Conservation (phyloP, 2,329 filamentous ascomycete genomes). For the Hypoxylon sp. region DNA sequence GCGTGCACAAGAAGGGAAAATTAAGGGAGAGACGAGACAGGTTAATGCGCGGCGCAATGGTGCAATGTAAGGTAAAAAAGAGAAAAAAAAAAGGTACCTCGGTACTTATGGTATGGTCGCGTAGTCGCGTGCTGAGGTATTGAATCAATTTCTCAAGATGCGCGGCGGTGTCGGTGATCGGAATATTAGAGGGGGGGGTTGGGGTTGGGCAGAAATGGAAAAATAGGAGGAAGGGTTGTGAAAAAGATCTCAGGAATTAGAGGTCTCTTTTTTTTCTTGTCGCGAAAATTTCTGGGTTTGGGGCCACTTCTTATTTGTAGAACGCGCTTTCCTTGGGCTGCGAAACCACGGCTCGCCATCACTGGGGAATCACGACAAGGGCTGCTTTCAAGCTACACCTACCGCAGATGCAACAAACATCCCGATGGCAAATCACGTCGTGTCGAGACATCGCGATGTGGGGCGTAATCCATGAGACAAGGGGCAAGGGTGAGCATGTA, state of each 20-base stretch:
- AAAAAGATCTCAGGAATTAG: slow-evolving; percentile 53
- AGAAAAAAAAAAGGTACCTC: slow-evolving; percentile 43
- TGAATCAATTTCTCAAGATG: slow-evolving; percentile 45
- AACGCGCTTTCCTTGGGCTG: slow-evolving; percentile 49
- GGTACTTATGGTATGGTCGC: slow-evolving; percentile 45
- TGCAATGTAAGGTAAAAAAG: slow-evolving; percentile 9
- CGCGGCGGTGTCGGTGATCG: slow-evolving; percentile 47
- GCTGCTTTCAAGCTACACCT: slow-evolving; percentile 30
- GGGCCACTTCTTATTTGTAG: slow-evolving; percentile 60
- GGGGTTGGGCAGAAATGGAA: slow-evolving; percentile 50
- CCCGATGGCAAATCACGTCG: slow-evolving; percentile 38
- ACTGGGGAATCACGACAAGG: slow-evolving; percentile 44
- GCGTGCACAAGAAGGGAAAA: slow-evolving; percentile 27
- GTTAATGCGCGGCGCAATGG: background rate
- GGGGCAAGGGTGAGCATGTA: slow-evolving; percentile 16
- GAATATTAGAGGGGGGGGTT: slow-evolving; percentile 47
- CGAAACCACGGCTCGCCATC: slow-evolving; percentile 49
- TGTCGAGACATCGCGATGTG: slow-evolving; percentile 27
- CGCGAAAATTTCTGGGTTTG: slow-evolving; percentile 55
- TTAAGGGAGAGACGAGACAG: slow-evolving; percentile 31
- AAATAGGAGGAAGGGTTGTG: slow-evolving; percentile 53
- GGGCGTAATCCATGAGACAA: slow-evolving; percentile 36
- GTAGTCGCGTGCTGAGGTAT: slow-evolving; percentile 41
- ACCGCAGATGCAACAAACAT: slow-evolving; percentile 35
- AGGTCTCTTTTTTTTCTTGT: slow-evolving; percentile 49